These are phyloP conservation scores for Arachis monticola DNA, from an alignment of 331 rosid species.

Conservation along the genomic window DNA sequence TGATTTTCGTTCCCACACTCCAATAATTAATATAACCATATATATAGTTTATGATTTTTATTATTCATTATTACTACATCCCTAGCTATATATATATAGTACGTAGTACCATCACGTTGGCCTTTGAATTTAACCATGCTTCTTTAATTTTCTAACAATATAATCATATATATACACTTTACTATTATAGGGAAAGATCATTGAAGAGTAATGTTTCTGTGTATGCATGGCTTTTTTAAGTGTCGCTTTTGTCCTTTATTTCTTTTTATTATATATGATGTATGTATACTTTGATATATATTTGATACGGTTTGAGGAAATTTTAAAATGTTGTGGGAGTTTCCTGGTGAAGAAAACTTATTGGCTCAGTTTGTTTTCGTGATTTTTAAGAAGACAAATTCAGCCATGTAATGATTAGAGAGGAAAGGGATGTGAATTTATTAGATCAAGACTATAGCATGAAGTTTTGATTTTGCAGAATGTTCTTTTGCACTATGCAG, in stretches of 20 bases:
- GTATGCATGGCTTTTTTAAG: slow-evolving; percentile 15
- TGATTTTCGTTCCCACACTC: too few species aligned
- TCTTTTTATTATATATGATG: not conserved
- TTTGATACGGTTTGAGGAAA: not conserved
- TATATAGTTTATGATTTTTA: too few species aligned
- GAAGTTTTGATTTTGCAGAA: slow-evolving; percentile 7
- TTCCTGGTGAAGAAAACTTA: not conserved
- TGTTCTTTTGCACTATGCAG: not conserved
- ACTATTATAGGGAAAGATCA: slow-evolving; percentile 21
- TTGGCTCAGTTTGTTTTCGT: not conserved
- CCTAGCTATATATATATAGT: too few species aligned
- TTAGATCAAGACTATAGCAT: not conserved
- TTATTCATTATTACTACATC: too few species aligned
- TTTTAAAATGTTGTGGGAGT: not conserved
- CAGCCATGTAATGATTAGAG: not conserved
- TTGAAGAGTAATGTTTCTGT: slow-evolving; percentile 26
- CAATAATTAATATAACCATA: too few species aligned
- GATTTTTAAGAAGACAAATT: not conserved
- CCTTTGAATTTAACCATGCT: slow-evolving; percentile 4
- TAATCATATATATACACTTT: not conserved
- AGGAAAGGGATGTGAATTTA: not conserved
- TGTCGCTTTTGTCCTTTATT: not conserved
- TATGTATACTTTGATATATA: not conserved
- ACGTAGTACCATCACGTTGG: not conserved
- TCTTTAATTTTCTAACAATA: not conserved